Percentiles rank a stretch among this genome's conserved stretches.
Conservation (phyloP, 2,329 filamentous ascomycete species). For the Xylariaceae sp. region DNA sequence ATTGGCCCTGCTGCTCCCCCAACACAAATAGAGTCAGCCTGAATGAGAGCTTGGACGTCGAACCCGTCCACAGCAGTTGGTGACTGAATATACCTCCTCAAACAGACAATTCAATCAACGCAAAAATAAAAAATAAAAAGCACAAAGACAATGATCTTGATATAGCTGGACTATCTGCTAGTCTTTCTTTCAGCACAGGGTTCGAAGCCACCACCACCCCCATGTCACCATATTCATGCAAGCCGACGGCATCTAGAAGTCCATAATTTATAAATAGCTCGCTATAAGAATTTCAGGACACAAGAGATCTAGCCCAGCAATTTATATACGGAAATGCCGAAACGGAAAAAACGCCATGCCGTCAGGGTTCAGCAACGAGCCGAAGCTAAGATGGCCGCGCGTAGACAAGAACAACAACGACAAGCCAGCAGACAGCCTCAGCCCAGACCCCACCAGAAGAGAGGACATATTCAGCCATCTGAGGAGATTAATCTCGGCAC, state of each 20-base stretch:
- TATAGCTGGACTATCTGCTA: too few species aligned
- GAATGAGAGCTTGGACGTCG: neutral
- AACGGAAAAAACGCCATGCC: conserved; percentile 6
- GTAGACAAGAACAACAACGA: neutral
- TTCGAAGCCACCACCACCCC: too few species aligned
- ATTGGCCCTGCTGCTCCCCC: conserved; percentile 12
- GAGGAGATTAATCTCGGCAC: conserved; percentile 6
- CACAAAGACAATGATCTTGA: too few species aligned
- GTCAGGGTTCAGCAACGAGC: neutral
- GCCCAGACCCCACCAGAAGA: neutral
- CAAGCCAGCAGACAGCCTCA: neutral
- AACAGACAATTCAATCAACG: too few species aligned
- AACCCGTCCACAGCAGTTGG: too few species aligned
- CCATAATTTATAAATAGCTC: too few species aligned
- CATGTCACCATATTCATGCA: too few species aligned
- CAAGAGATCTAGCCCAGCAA: neutral
- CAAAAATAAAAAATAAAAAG: too few species aligned
- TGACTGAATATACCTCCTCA: too few species aligned
- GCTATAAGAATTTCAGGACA: neutral
- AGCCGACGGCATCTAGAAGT: too few species aligned
- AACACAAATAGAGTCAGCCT: neutral
- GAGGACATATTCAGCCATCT: neutral
- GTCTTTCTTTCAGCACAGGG: too few species aligned
- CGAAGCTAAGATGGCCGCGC: neutral
- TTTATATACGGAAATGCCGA: conserved; percentile 3